A percentile compares a stretch with the other conserved stretches of the same genome.
phyloP scores from a whole-genome alignment of 2,329 filamentous ascomycete species.

The Trichoderma sp. region DNA sequence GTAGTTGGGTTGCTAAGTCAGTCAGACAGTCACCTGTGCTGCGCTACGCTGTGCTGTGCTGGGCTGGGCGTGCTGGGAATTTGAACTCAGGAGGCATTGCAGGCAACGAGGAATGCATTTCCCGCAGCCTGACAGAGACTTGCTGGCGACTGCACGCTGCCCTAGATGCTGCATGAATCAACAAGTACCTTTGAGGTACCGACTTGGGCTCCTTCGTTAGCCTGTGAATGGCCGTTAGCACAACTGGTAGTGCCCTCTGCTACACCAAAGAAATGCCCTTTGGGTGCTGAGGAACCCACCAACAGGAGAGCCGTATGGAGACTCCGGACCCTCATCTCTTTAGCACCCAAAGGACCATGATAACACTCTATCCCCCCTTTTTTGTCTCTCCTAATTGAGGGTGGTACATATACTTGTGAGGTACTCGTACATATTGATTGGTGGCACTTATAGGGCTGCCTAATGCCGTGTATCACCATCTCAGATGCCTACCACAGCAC shows the following conservation, averaged over 20 bases:
- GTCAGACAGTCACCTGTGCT: background rate
- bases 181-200: background rate
- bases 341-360: slow-evolving; percentile 1
- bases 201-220: background rate
- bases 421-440: background rate
- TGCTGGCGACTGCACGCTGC: background rate
- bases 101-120: slow-evolving; percentile 16
- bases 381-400: background rate
- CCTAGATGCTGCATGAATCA: background rate
- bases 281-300: slow-evolving; percentile 8
- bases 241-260: background rate
- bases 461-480: background rate
- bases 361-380: background rate
- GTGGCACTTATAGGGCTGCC: background rate
- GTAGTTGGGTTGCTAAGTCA: slow-evolving; percentile 22
- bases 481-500: background rate
- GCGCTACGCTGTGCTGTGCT: background rate
- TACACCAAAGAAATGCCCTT: background rate
- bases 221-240: background rate
- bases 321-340: background rate
- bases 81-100: slow-evolving; percentile 17
- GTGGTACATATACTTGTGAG: background rate
- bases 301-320: slow-evolving; percentile 1
- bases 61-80: slow-evolving; percentile 4
- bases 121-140: background rate